These are phyloP conservation scores for Piper betle DNA, from an alignment of 164 flowering plant species.

Conservation along the genomic window DNA sequence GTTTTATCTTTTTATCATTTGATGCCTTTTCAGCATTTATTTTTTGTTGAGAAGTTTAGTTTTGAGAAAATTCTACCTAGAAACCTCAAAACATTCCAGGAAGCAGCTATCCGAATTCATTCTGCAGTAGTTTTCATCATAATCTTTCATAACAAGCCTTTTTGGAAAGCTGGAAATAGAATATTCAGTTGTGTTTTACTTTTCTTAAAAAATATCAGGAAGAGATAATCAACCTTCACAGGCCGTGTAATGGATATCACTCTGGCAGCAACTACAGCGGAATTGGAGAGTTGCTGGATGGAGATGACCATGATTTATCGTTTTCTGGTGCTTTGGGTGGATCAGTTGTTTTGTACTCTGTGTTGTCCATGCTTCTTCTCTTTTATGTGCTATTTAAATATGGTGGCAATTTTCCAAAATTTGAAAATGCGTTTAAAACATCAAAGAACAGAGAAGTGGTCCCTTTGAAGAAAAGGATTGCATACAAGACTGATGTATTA, in stretches of 20 bases:
- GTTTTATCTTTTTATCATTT: too few relatives aligned
- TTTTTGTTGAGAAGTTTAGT: too few relatives aligned
- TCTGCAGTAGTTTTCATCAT: neutral
- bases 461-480: slow-evolving; percentile 80
- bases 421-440: slow-evolving; percentile 29
- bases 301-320: slow-evolving; percentile 13
- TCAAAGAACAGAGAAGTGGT: slow-evolving; percentile 51
- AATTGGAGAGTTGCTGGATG: slow-evolving; percentile 15
- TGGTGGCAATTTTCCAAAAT: slow-evolving; percentile 47
- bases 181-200: neutral
- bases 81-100: too few relatives aligned
- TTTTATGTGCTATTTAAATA: slow-evolving; percentile 59
- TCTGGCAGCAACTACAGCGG: slow-evolving; percentile 6
- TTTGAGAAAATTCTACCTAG: too few relatives aligned
- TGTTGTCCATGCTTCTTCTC: slow-evolving; percentile 36
- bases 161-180: neutral
- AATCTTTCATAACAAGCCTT: neutral
- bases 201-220: slow-evolving; percentile 33
- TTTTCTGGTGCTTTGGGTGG: slow-evolving; percentile 22
- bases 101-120: too few relatives aligned
- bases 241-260: slow-evolving; percentile 20
- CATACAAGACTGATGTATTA: slow-evolving; percentile 77
- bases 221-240: slow-evolving; percentile 37
- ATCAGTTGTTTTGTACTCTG: slow-evolving; percentile 53
- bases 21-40: too few relatives aligned